These are phyloP conservation scores for Fomitopsis pulvina DNA, from an alignment of 768 basidiomycete genomes.

Conservation along the genomic window DNA sequence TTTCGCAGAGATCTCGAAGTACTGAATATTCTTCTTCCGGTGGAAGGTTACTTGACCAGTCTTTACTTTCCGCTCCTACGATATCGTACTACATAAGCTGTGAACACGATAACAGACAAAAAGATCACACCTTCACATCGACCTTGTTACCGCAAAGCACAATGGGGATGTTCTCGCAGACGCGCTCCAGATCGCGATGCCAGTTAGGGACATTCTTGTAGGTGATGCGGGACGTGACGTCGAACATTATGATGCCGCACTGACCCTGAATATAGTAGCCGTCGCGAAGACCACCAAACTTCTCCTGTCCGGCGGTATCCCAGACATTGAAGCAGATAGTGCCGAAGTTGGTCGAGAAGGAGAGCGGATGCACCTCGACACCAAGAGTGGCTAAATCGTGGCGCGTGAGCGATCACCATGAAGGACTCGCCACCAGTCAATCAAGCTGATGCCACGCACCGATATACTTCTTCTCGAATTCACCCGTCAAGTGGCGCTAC, in stretches of 20 bases:
- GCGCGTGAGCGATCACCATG: slow-evolving; percentile 10
- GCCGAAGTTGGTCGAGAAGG: slow-evolving; percentile 97
- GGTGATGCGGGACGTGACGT: slow-evolving; percentile 98
- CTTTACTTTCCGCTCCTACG: slow-evolving; percentile 98
- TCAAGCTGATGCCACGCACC: slow-evolving; percentile 45
- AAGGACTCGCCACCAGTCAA: slow-evolving; percentile 2
- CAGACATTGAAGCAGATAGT: slow-evolving; percentile 99
- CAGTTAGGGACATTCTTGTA: slow-evolving; percentile 99
- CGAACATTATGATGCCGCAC: slow-evolving; percentile 99
- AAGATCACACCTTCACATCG: slow-evolving; percentile 79
- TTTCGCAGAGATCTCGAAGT: slow-evolving; percentile 99
- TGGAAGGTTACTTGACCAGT: slow-evolving; percentile 98
- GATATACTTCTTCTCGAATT: slow-evolving; percentile 99
- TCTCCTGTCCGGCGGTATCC: slow-evolving; percentile 99
- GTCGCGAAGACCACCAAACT: slow-evolving; percentile 97
- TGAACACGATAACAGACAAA: not conserved
- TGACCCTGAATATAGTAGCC: slow-evolving; percentile 97
- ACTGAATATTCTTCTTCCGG: slow-evolving; percentile 99
- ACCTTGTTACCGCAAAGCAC: slow-evolving; percentile 99
- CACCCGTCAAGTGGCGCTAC: slow-evolving; percentile 96
- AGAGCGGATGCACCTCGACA: slow-evolving; percentile 97
- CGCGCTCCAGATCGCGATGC: slow-evolving; percentile 99
- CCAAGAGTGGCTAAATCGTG: slow-evolving; percentile 82
- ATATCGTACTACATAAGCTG: not conserved
- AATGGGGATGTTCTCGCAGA: slow-evolving; percentile 99